phyloP scores from a whole-genome alignment of 1,284 basidiomycete species.

The Moniliella sp. region DNA sequence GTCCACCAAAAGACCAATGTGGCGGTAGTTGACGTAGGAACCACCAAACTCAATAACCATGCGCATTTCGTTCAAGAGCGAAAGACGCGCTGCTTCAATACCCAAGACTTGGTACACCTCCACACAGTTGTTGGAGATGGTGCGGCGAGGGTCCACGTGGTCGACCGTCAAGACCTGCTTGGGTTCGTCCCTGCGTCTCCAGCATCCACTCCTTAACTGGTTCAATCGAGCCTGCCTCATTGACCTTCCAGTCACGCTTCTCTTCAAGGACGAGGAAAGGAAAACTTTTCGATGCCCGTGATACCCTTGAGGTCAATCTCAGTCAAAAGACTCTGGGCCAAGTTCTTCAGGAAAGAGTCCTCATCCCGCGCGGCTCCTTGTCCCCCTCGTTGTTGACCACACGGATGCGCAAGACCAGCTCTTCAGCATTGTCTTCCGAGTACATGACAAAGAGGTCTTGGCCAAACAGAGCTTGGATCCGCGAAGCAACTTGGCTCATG shows the following conservation, averaged over 20 bases:
- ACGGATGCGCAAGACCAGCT: constrained; percentile 87
- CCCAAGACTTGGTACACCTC: constrained; percentile 91
- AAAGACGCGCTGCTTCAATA: constrained; percentile 84
- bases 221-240: constrained; percentile 27
- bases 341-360: constrained; percentile 82
- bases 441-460: constrained; percentile 92
- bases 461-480: constrained; percentile 82
- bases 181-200: constrained; percentile 63
- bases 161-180: constrained; percentile 59
- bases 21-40: constrained; percentile 97
- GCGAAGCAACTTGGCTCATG: constrained; percentile 82
- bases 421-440: constrained; percentile 95
- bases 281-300: constrained; percentile 65
- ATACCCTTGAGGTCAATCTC: constrained; percentile 81
- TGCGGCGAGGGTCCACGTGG: constrained; percentile 73
- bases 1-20: constrained; percentile 81
- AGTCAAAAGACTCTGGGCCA: constrained; percentile 88
- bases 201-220: constrained; percentile 59
- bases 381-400: constrained; percentile 61
- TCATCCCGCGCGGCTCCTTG: constrained; percentile 71
- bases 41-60: constrained; percentile 90
- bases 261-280: constrained; percentile 80
- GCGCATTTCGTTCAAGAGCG: constrained; percentile 66
- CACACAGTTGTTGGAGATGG: constrained; percentile 88
- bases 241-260: constrained; percentile 41